phyloP scores from a whole-genome alignment of 2,329 filamentous ascomycete species.

The Sclerotinia minor region DNA sequence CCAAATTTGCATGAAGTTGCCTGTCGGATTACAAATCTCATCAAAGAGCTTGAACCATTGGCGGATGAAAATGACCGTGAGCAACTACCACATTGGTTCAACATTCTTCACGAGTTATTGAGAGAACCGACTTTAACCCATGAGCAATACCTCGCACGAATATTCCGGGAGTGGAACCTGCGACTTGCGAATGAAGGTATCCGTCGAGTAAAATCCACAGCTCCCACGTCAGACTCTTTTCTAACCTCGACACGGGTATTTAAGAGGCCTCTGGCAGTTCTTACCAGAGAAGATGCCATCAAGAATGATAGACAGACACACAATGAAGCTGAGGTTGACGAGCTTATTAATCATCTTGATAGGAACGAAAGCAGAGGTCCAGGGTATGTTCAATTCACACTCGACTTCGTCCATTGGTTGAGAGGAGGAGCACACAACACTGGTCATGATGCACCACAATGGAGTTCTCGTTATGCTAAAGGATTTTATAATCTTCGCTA shows the following conservation, averaged over 20 bases:
- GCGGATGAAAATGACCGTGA: neutral
- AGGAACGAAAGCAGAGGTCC: constrained; percentile 13
- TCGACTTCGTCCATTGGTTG: constrained; percentile 2
- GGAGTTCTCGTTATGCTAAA: neutral
- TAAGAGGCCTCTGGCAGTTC: neutral
- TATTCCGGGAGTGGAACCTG: neutral
- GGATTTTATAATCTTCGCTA: neutral
- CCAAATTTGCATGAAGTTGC: neutral
- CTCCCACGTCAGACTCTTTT: neutral
- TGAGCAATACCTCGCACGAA: constrained; percentile 1
- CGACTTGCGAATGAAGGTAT: neutral
- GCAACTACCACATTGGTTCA: neutral
- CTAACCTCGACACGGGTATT: neutral
- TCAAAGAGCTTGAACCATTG: neutral
- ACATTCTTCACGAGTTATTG: constrained; percentile 9
- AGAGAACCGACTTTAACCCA: neutral
- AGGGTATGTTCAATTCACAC: constrained; percentile 14
- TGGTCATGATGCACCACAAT: constrained; percentile 4
- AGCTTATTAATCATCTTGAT: neutral
- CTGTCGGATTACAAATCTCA: neutral
- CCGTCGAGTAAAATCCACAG: neutral
- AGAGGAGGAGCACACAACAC: neutral
- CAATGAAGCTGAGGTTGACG: neutral
- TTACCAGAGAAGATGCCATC: neutral
- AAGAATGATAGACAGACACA: neutral